Base-by-base conservation (phyloP, 2,329 filamentous ascomycete species). In the Paecilomyces formosus region DNA sequence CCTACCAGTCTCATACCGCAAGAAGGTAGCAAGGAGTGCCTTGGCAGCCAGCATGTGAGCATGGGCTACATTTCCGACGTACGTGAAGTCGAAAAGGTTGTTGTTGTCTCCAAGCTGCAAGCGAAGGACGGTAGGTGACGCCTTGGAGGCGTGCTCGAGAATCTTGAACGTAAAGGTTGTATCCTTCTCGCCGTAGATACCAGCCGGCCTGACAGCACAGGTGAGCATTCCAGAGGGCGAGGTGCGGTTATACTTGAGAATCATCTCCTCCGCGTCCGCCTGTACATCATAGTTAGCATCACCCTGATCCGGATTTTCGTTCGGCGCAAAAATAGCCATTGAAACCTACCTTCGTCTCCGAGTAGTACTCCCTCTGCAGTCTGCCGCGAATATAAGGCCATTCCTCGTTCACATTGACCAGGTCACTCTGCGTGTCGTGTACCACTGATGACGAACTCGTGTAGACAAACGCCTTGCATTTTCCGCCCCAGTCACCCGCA, bases 161-260 rank as follows among this genome's bases (percentile, higher is more conserved):
- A 97, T 83, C 65, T 88, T 85, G 62, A 87, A 84, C 33, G 93
- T 85, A 13, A 87, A 76, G 70, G 92, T 88, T 56, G 85, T 84
- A 77, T 99, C 94, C 66, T 90, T 90, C 70, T 94, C 90, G 67
- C 93, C 93, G 69, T 96, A 90, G 73, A 97, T 95, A 64, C 90
- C 90, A 12, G 91, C 88, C 6, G 92, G 90, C 15, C 94, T 89
- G 63, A 97, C 83, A 30, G 92, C 82, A 68, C 84, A 84, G n/a
- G 92, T 96, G 9, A 90, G 80, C 73, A 96, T 85, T 51, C 78
- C 77, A 55, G 80, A 77, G 57, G 69, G 81, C 65, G 66, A 79
- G 55, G 78, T 64, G 61, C 86, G 85, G 80, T 91, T 94, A 68
- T 88, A 89, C 56, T 84, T 79, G 57, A 97, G 80, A 64, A 96